Evolutionary conservation across 139 green algal species (phyloP).

Genomic region (Zygnema circumcarinatum): DNA sequence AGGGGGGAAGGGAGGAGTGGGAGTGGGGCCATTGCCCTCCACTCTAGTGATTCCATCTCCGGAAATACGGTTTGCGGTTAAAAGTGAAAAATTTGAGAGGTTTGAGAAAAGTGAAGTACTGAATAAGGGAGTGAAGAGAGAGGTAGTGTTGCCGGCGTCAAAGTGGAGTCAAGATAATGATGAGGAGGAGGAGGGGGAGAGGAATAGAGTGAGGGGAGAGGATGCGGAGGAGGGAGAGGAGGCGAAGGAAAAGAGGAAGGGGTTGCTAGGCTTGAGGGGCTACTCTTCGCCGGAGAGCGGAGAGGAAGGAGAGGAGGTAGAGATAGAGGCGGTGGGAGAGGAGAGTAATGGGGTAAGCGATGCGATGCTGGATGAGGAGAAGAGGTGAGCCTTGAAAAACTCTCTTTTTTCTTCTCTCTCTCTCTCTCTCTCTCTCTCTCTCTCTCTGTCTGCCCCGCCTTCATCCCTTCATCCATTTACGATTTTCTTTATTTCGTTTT

Average conservation of each 20-base stretch:
- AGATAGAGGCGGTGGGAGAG: not conserved
- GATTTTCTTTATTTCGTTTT: no score
- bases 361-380: conserved; percentile 22
- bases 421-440: no score
- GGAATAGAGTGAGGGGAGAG: not conserved
- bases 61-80: conserved; percentile 39
- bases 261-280: not conserved
- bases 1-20: not conserved
- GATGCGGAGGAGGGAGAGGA: not conserved
- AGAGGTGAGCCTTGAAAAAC: not conserved
- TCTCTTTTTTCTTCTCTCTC: no score
- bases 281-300: conserved; percentile 8
- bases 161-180: conserved; percentile 47
- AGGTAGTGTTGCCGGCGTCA: conserved; percentile 31
- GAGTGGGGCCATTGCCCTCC: conserved; percentile 7
- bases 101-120: not conserved
- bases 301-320: not conserved
- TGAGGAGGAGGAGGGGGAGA: conserved; percentile 41
- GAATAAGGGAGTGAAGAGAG: conserved; percentile 25
- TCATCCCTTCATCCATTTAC: no score
- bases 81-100: no score
- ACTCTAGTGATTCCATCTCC: conserved; percentile 30
- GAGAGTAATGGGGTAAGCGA: not conserved
- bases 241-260: not conserved
- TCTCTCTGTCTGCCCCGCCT: not conserved